Evolutionary conservation across 176 grass and related monocot genomes (phyloP).

Genomic region (Avena atlantica): DNA sequence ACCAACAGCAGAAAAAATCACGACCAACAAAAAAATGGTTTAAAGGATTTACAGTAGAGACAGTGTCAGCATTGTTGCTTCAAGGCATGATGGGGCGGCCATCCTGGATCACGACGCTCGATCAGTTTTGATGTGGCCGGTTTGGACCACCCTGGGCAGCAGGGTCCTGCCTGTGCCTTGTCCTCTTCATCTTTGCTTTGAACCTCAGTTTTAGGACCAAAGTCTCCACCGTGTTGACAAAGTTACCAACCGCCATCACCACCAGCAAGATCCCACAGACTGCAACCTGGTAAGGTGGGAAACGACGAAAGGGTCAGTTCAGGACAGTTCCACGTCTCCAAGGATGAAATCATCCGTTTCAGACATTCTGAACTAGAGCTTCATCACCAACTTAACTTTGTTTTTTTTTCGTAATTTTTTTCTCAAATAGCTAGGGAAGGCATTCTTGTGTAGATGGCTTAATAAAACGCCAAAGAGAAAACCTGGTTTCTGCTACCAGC

Average conservation of each 20-base stretch:
- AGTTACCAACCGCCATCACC: constrained; percentile 94
- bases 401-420: neutral
- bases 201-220: constrained; percentile 73
- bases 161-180: constrained; percentile 60
- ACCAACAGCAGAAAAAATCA: constrained; percentile 34
- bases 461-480: neutral
- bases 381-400: constrained; percentile 7
- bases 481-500: neutral
- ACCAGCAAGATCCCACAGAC: constrained; percentile 81
- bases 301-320: neutral
- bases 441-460: neutral
- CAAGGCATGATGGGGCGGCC: constrained; percentile 2
- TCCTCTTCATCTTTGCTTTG: constrained; percentile 91
- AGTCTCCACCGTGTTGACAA: constrained; percentile 83
- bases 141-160: constrained; percentile 20
- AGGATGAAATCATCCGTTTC: neutral
- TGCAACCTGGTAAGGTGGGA: constrained; percentile 56
- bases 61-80: constrained; percentile 35
- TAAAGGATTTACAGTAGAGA: constrained; percentile 56
- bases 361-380: neutral
- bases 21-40: constrained; percentile 38
- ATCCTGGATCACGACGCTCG: neutral
- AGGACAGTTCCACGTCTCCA: neutral
- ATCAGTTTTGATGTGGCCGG: constrained; percentile 50
- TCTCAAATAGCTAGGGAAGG: constrained; percentile 6